A percentile compares a stretch with the other conserved stretches of the same genome.
Evolutionary conservation across 768 basidiomycete species (phyloP).

Genomic region (Mycena belliarum): DNA sequence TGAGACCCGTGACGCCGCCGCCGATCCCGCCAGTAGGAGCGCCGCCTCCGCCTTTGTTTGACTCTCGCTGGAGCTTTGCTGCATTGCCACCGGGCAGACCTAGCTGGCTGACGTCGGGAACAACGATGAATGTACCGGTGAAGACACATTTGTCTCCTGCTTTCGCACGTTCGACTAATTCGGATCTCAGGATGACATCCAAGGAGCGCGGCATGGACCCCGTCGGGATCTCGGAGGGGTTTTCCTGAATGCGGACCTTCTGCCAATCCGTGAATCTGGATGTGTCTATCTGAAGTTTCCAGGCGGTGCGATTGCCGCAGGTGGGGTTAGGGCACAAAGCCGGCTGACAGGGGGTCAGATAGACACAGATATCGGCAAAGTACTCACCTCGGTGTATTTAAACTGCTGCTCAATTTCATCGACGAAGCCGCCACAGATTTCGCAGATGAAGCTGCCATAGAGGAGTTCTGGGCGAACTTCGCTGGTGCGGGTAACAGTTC

Average conservation of each 20-base stretch:
- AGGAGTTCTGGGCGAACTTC: slow-evolving; percentile 96
- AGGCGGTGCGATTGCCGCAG: slow-evolving; percentile 86
- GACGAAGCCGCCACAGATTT: slow-evolving; percentile 82
- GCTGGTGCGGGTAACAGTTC: slow-evolving; percentile 95
- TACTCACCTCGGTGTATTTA: slow-evolving; percentile 92
- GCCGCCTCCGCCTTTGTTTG: slow-evolving; percentile 62
- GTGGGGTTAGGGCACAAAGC: slow-evolving; percentile 91
- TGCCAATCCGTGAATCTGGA: slow-evolving; percentile 99
- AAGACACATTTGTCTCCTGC: slow-evolving; percentile 99
- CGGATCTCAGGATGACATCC: slow-evolving; percentile 92
- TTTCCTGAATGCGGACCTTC: slow-evolving; percentile 98
- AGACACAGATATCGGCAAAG: too few species aligned
- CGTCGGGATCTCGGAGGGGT: slow-evolving; percentile 97
- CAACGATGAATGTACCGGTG: slow-evolving; percentile 96
- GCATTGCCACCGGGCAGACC: slow-evolving; percentile 93
- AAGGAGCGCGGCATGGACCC: slow-evolving; percentile 97
- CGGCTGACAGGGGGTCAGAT: slow-evolving; percentile 53
- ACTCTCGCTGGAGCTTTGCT: slow-evolving; percentile 87
- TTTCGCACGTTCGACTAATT: slow-evolving; percentile 97
- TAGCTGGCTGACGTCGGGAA: slow-evolving; percentile 96
- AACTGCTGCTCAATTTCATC: slow-evolving; percentile 98
- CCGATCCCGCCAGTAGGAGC: slow-evolving; percentile 63
- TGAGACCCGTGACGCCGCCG: slow-evolving; percentile 90
- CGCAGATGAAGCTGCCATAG: slow-evolving; percentile 91
- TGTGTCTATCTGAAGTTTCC: slow-evolving; percentile 94